These are phyloP conservation scores for Dictyostelium capitatum DNA, from an alignment of 78 protist species.

Conservation along the genomic window DNA sequence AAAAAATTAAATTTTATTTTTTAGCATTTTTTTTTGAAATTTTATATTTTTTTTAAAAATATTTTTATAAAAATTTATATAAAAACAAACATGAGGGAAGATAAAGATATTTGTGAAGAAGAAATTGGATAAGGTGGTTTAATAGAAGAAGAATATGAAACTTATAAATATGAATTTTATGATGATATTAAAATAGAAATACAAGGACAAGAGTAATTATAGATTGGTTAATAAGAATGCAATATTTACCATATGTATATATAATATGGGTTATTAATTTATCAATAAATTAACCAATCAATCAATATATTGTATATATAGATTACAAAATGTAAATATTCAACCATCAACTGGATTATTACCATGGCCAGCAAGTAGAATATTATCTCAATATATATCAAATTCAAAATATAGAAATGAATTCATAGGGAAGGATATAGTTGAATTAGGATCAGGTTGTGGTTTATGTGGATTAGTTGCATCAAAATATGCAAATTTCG, in stretches of 20 bases:
- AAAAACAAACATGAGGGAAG: not conserved
- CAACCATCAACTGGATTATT: conserved; percentile 78
- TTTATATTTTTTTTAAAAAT: not conserved
- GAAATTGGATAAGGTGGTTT: not conserved
- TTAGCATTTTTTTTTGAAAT: not conserved
- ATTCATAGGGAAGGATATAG: conserved; percentile 25
- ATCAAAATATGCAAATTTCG: not conserved
- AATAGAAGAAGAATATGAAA: conserved; percentile 25
- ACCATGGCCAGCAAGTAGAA: conserved; percentile 70
- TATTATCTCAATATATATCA: conserved; percentile 34
- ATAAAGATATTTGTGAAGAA: not conserved
- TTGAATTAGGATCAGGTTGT: conserved; percentile 64
- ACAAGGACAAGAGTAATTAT: conserved; percentile 51
- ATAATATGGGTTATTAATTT: too few relatives aligned
- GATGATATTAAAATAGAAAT: conserved; percentile 28
- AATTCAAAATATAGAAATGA: not conserved
- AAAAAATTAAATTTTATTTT: too few relatives aligned
- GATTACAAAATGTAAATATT: conserved; percentile 62
- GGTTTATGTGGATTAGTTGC: conserved; percentile 59
- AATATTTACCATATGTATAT: not conserved
- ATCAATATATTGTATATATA: not conserved
- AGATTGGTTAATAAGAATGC: too few relatives aligned
- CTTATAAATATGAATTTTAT: conserved; percentile 45
- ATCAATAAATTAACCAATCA: too few relatives aligned
- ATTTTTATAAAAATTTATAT: not conserved